Evolutionary conservation across 768 basidiomycete species (phyloP), one percentile per base, ranked within the genome.

Genomic region (Pleurotus platypus): DNA sequence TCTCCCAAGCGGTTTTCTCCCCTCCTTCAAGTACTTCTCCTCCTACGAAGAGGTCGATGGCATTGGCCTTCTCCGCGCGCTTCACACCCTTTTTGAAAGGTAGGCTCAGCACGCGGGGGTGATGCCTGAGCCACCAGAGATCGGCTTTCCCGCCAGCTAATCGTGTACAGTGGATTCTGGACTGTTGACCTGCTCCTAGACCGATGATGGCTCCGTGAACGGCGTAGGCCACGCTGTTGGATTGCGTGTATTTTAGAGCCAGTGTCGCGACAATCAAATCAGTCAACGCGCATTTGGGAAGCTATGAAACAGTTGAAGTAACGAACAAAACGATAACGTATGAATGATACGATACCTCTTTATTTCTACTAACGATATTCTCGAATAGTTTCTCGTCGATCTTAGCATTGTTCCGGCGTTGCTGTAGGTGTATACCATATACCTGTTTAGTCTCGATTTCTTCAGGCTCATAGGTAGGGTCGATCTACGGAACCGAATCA

Each of bases 111-210:
- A 97, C 96, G 46, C 90, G 87, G 1, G 95, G 89, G 74, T 98
- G 94, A 76, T 98, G 94, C 11, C 97, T 88, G 56, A 98, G 81
- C 96, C 97, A 98, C 97, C 97, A 99, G 62, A 94, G 81, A 74
- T 99, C 97, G n/a, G 96, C 94, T 74, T 99, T 98, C 51, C 87
- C 84, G 2, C 97, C 97, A 2, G 97, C 97, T 46, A 99, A 87
- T 27, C 97, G 91, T 13, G 97, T 99, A 76, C 97, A 99, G 78
- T 99, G 97, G 67, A 99, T 99, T 40, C 97, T 91, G 4, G 96
- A 98, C 70, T 98, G 97, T 67, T 98, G 97, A 11, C 96, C 97
- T 0, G 97, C 97, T 35, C 97, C 97, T 47, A 98, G 88, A 47
- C 96, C 97, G 64, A 99, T 82, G 69, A 96, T 89, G 12, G 94